Base-by-base conservation (phyloP, 1,284 basidiomycete species). In the Tilletia horrida region DNA sequence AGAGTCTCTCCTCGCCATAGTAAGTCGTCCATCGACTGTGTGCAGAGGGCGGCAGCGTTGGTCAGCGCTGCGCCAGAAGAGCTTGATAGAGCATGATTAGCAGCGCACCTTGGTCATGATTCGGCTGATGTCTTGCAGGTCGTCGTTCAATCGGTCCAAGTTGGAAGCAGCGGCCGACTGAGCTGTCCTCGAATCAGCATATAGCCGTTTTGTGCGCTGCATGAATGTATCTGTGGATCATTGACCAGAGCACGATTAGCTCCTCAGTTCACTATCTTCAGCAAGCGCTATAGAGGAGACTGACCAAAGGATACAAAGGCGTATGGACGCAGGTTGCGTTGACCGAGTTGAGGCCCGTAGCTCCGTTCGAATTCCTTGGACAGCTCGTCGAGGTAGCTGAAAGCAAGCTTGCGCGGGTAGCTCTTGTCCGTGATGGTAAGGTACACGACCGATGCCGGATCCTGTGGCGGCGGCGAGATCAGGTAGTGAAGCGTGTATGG, bases 1-100 rank as follows among this genome's bases (percentile, higher is more conserved):
- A 98, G 85, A 47, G 92, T 94, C 82, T 98, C 95, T 25, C 95
- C 95, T 82, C 95, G 86, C 95, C 94, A 97, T 45, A 99, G 84
- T 67, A 99, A 84, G 83, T 98, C 96, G 83, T 98, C 96, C 95
- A 99, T 99, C 82, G 98, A 59, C 55, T 59, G 29, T 14, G 35
- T 11, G 35, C 35, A 40, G 35, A 40, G 35, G 35, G 6, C 35
- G 6, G 35, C n/a, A 40, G 35, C 6, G 11, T 6, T 6, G 35
- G 35, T 40, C 35, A 40, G 35, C 35, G 43, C 11, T 40, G 4
- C 35, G 4, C 35, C 35, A 40, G 35, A 40, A 40, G 6, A n/a
- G 18, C 18, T 48, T 4, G 6, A n/a, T 18, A 3, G 21, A 48
- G 45, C 45, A 48, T 23, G 31, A 14, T 11, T 59, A 25, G 3